These are phyloP conservation scores for Fusarium sp. DNA, from an alignment of 2,329 filamentous ascomycete species.

Conservation along the genomic window DNA sequence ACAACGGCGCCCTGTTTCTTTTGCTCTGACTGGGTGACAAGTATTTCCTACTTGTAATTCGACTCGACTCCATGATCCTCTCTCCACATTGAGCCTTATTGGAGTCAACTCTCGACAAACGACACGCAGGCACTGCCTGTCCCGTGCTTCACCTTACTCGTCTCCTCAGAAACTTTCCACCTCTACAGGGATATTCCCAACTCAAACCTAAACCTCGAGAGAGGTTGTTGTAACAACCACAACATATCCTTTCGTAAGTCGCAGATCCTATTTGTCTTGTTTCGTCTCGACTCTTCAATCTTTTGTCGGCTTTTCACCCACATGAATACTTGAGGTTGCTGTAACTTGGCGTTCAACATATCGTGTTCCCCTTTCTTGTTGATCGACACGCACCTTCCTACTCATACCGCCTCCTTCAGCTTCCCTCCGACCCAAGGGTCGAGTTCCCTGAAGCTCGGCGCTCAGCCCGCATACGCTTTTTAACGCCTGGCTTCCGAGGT, in stretches of 20 bases:
- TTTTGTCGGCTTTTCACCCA: background rate
- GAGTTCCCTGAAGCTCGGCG: conserved; percentile 17
- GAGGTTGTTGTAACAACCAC: conserved; percentile 37
- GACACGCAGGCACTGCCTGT: conserved; percentile 24
- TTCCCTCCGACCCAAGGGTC: conserved; percentile 18
- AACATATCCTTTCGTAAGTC: conserved; percentile 40
- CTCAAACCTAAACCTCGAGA: conserved; percentile 34
- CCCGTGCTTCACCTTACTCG: conserved; percentile 29
- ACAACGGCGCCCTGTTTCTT: conserved; percentile 34
- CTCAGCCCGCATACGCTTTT: conserved; percentile 1
- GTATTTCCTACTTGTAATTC: conserved; percentile 8
- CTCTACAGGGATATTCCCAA: conserved; percentile 40
- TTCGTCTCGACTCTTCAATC: background rate
- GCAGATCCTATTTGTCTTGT: conserved; percentile 13
- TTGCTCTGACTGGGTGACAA: conserved; percentile 23
- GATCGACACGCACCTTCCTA: conserved; percentile 27
- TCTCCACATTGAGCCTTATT: conserved; percentile 31
- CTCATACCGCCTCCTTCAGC: conserved; percentile 10
- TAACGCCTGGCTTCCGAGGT: background rate
- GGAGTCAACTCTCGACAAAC: conserved; percentile 13
- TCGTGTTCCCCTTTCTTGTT: conserved; percentile 20
- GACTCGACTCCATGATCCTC: conserved; percentile 33
- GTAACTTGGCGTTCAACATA: conserved; percentile 14
- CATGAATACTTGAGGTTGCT: conserved; percentile 7
- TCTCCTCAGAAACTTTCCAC: conserved; percentile 41